These are phyloP conservation scores for Chaetoceros muelleri DNA, from an alignment of 108 stramenopile genomes.

Conservation along the genomic window DNA sequence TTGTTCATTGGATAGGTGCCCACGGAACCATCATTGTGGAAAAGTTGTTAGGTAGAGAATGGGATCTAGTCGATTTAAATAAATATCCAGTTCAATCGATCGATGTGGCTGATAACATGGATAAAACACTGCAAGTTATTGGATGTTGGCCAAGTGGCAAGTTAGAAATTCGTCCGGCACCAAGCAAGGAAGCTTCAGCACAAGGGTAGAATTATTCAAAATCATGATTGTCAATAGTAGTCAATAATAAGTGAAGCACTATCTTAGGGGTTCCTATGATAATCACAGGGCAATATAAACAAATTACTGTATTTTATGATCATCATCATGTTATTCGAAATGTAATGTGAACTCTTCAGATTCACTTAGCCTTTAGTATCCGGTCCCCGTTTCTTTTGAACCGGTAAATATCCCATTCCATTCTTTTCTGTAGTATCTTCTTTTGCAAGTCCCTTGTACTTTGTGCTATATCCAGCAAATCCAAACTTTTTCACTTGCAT, in stretches of 20 bases:
- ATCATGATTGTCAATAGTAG: too few species aligned
- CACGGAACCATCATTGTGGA: constrained; percentile 43
- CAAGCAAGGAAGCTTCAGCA: too few species aligned
- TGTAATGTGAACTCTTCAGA: too few species aligned
- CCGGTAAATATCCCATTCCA: constrained; percentile 22
- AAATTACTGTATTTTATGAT: too few species aligned
- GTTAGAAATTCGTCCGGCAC: constrained; percentile 54
- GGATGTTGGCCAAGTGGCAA: constrained; percentile 75
- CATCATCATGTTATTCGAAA: too few species aligned
- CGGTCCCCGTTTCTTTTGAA: constrained; percentile 1
- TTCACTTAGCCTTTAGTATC: background rate
- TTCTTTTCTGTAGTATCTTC: constrained; percentile 86
- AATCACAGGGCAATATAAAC: too few species aligned
- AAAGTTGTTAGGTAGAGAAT: constrained; percentile 50
- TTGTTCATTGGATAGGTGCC: constrained; percentile 70
- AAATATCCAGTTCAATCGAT: constrained; percentile 30
- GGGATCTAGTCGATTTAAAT: constrained; percentile 67
- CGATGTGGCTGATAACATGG: constrained; percentile 25
- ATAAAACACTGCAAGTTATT: constrained; percentile 57
- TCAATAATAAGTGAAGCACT: too few species aligned
- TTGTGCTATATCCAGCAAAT: constrained; percentile 69
- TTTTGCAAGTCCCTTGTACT: constrained; percentile 86
- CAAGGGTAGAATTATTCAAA: too few species aligned
- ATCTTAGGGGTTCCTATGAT: too few species aligned
- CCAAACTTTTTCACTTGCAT: constrained; percentile 97